Conservation (phyloP, 768 basidiomycete species). For the Xerocomellus intermedius region DNA sequence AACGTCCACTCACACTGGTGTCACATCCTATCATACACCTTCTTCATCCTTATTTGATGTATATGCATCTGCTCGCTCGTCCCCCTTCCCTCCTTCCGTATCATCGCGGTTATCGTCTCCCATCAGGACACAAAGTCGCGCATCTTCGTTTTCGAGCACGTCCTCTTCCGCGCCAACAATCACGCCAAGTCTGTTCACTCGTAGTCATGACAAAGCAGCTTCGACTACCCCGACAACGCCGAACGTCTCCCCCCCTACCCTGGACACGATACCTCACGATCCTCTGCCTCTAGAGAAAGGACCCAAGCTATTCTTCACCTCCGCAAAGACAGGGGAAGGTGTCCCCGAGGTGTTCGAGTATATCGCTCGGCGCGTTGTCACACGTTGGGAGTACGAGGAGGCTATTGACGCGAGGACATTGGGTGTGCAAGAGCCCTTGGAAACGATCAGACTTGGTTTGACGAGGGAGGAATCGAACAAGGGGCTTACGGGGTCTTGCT, state of each 20-base stretch:
- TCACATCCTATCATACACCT: conserved; percentile 74
- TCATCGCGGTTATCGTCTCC: conserved; percentile 30
- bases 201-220: conserved; percentile 21
- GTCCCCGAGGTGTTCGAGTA: conserved; percentile 77
- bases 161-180: conserved; percentile 51
- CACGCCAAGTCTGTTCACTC: conserved; percentile 57
- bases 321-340: conserved; percentile 75
- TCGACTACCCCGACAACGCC: conserved; percentile 19
- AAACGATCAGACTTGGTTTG: conserved; percentile 39
- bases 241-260: conserved; percentile 2
- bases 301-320: conserved; percentile 70
- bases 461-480: conserved; percentile 9
- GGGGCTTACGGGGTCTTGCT: conserved; percentile 17
- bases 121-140: conserved; percentile 32
- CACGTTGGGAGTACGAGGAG: conserved; percentile 68
- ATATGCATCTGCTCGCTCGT: conserved; percentile 60
- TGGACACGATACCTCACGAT: conserved; percentile 13
- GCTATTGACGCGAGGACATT: conserved; percentile 45
- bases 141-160: conserved; percentile 37
- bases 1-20: conserved; percentile 54
- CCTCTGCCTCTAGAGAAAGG: conserved; percentile 43
- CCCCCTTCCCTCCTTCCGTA: conserved; percentile 44
- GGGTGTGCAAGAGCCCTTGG: conserved; percentile 37
- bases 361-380: conserved; percentile 60
- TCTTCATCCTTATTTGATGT: conserved; percentile 71